Base-by-base conservation (phyloP, 768 basidiomycete species). In the Boletus insuetus region DNA sequence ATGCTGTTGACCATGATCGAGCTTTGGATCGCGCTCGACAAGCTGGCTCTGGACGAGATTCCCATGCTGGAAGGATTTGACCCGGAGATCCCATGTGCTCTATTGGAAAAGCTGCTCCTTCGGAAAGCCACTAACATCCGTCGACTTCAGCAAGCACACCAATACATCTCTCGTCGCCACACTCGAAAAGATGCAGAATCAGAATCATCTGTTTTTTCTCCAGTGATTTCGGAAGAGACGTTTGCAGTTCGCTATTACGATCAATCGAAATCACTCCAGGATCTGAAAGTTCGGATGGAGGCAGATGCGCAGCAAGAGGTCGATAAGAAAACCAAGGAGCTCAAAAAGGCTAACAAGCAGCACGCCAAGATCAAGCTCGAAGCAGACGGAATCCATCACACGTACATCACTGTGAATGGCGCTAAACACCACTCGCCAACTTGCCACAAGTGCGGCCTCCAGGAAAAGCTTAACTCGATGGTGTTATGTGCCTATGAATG, bases 1-100 rank as follows among this genome's bases (percentile, higher is more conserved):
- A 76, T 80, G 70, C 59, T 81, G 37, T 64, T 82, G 42, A 75
- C 75, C 6, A 53, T 76, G 29, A 61, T 80, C 24, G 74, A 78
- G 26, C 65, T 82, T 17, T 82, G 80, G 81, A 66, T 77, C 0
- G 77, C 73, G 0, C 65, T 82, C 10, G 81, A 82, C 58, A 69
- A 56, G n/a, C 29, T 76, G 11, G 69, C 61, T 1, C 59, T 74
- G 17, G 29, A 44, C 10, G 63, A 68, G 20, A 62, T 66, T 37
- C 75, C 79, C 4, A 64, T 81, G 8, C 62, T 82, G 5, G 37
- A 31, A 0, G 62, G 74, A 4, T 82, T 78, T 51, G 74, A 78
- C 6, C 80, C 81, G 0, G 79, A 77, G 52, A 61, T 82, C 0
- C 70, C 77, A 1, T 13, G 53, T 5, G 42, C 44, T 2, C 59